Percentiles rank a stretch among this genome's conserved stretches.
Evolutionary conservation across 345 rosid species (phyloP).

Genomic region (Pistacia integerrima): DNA sequence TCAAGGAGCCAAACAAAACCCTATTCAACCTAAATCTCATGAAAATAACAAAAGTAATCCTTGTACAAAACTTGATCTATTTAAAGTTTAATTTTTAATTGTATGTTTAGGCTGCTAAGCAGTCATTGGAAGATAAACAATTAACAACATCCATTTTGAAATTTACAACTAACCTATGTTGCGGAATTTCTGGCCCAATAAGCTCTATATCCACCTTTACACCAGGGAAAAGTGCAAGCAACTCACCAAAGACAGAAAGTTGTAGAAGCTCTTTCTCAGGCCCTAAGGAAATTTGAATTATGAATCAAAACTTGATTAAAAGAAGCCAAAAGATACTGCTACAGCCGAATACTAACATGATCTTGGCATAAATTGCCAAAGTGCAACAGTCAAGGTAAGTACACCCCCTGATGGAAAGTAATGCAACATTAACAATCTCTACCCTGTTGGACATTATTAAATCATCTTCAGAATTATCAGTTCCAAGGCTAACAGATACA

Average conservation of each 20-base stretch:
- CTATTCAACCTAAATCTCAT: conserved; percentile 1
- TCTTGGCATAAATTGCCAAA: background rate
- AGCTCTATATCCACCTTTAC: conserved; percentile 54
- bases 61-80: background rate
- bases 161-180: conserved; percentile 46
- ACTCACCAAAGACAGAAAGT: conserved; percentile 79
- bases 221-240: conserved; percentile 78
- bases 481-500: conserved; percentile 9
- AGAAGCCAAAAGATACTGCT: background rate
- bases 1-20: background rate
- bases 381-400: background rate
- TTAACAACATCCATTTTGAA: conserved; percentile 10
- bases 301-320: conserved; percentile 3
- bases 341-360: background rate
- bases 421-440: conserved; percentile 5
- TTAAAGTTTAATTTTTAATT: background rate
- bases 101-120: background rate
- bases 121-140: background rate
- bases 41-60: background rate
- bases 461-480: background rate
- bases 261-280: conserved; percentile 94
- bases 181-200: conserved; percentile 86
- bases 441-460: background rate
- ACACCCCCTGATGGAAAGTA: background rate
- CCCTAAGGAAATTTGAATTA: conserved; percentile 52